Conservation (phyloP, 2,329 filamentous ascomycete genomes). For the Sordariomycetes sp. region DNA sequence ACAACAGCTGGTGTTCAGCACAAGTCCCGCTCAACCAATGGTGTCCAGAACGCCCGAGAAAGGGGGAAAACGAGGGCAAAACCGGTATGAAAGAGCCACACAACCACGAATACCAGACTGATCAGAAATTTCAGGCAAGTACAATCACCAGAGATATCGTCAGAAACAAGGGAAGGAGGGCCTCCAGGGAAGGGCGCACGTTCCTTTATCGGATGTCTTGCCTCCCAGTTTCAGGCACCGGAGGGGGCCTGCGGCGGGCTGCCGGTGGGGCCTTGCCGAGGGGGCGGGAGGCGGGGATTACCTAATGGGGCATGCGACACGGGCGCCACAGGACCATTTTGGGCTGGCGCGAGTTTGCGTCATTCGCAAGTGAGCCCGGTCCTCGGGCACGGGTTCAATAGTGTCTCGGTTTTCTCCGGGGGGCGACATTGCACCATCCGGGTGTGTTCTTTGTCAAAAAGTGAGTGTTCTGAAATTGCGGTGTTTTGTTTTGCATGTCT, state of each 20-base stretch:
- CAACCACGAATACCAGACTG: not conserved
- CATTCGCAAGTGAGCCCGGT: not conserved
- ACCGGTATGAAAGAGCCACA: not conserved
- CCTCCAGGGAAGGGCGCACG: not conserved
- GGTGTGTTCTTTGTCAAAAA: not conserved
- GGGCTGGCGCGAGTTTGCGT: not conserved
- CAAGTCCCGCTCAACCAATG: not conserved
- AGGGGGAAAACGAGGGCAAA: not conserved
- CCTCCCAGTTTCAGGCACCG: not conserved
- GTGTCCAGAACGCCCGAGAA: not conserved
- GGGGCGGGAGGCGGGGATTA: not conserved
- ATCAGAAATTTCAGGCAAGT: not conserved
- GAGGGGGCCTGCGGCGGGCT: not conserved
- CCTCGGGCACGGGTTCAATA: not conserved
- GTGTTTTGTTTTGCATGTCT: not conserved
- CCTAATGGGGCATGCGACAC: not conserved
- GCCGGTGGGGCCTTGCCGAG: not conserved
- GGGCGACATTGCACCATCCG: not conserved
- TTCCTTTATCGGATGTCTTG: not conserved
- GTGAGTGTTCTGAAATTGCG: no score
- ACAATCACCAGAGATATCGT: not conserved
- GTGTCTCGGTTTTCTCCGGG: not conserved
- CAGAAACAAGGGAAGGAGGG: not conserved
- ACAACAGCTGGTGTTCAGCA: not conserved
- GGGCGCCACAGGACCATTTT: not conserved